Base-by-base conservation (phyloP, 495 filamentous ascomycete species). In the Massariosphaeria phaeospora region DNA sequence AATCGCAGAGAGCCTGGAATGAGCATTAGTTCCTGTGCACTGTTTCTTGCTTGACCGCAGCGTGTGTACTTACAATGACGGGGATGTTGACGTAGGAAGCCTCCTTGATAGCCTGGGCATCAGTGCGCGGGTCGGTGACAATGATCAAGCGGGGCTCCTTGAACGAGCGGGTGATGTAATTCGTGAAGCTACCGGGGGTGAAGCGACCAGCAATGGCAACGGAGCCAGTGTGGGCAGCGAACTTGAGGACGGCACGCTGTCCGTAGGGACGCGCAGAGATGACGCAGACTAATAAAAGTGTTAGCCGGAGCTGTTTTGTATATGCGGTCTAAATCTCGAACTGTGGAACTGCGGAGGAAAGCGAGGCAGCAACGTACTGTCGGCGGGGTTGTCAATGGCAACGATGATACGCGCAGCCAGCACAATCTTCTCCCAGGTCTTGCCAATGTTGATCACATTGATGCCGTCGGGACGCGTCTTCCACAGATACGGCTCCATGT, bases 81-180 rank as follows among this genome's bases (percentile, higher is more conserved):
- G 93, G 93, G 75, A 98, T 97, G 83, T 98, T 98, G 81, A 98
- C 93, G 78, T 97, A 98, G 64, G 82, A 87, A 67, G 93, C 94
- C 81, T 98, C 93, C 83, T 97, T 97, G 84, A 98, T 97, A 69
- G 93, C 93, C 82, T 98, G 93, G 69, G 94, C 86, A 66, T 98
- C 93, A 78, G 94, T 98, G 78, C 94, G 94, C 66, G 93, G 93
- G 73, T 98, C 93, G 74, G 93, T 98, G 70, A 98, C 93, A 73
- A 98, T 83, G 81, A 98, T 97, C 66, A 98, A 83, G 72, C 93
- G 94, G 69, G 93, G 93, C 79, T 98, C 93, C 85, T 96, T 97
- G 87, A 98, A 98, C 67, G 93, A 96, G 71, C 93, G 94, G 73
- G 93, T 98, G 84, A 96, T 98, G 87, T 98, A 98, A 80, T 98